Evolutionary conservation across 108 stramenopile species (phyloP).

Genomic region (Cyclostephanos invisitatus): DNA sequence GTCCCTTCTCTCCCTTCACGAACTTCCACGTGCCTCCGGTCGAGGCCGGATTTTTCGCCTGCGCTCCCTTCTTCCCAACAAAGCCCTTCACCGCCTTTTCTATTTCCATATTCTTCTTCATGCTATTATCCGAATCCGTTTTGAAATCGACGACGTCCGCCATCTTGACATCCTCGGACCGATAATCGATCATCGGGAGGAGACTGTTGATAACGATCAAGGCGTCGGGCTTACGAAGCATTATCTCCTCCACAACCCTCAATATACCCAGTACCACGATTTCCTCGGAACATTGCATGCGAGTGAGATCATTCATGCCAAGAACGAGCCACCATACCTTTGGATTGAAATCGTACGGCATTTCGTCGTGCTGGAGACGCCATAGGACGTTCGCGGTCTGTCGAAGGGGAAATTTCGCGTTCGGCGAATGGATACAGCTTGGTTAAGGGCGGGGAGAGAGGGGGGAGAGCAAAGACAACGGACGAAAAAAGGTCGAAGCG

Average conservation of each 20-base stretch:
- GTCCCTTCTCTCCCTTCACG: background rate
- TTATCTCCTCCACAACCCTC: slow-evolving; percentile 78
- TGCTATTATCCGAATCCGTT: slow-evolving; percentile 13
- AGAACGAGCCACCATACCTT: slow-evolving; percentile 83
- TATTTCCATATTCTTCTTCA: slow-evolving; percentile 18
- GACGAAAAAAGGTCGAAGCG: background rate
- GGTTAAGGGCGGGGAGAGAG: too few relatives aligned
- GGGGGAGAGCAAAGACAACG: background rate
- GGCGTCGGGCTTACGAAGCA: slow-evolving; percentile 63
- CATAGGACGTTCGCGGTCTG: slow-evolving; percentile 52
- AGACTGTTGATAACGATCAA: slow-evolving; percentile 81
- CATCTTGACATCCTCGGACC: slow-evolving; percentile 30
- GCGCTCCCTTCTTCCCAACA: background rate
- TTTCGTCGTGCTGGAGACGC: slow-evolving; percentile 53
- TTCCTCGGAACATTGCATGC: slow-evolving; percentile 83
- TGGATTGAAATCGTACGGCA: slow-evolving; percentile 74
- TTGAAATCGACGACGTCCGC: slow-evolving; percentile 47
- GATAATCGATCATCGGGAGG: slow-evolving; percentile 69
- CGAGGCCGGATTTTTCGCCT: background rate
- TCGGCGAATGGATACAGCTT: background rate
- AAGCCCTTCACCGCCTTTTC: slow-evolving; percentile 8
- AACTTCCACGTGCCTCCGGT: background rate
- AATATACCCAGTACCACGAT: slow-evolving; percentile 76
- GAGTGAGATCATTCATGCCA: slow-evolving; percentile 83
- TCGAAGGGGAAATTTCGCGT: background rate